A percentile compares a stretch with the other conserved stretches of the same genome.
Evolutionary conservation across 768 basidiomycete genomes (phyloP).

Genomic region (Mycena rosella): DNA sequence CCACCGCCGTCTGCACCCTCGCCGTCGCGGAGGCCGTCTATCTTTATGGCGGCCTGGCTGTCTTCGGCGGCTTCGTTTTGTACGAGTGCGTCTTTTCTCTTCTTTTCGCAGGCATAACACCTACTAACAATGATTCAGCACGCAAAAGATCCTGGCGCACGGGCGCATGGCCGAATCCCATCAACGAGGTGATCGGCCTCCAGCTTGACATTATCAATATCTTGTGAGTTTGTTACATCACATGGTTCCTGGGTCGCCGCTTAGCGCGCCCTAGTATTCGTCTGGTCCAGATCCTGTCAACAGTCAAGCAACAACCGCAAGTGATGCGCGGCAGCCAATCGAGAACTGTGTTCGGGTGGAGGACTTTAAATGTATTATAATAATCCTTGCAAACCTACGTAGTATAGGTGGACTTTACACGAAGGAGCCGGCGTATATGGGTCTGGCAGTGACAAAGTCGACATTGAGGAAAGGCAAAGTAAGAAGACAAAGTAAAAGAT

Average conservation of each 20-base stretch:
- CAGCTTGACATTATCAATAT: conserved; percentile 94
- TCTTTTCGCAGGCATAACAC: neutral
- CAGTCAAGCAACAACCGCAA: no score
- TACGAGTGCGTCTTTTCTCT: conserved; percentile 72
- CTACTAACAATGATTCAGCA: conserved; percentile 56
- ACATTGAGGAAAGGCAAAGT: no score
- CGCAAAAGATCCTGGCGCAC: conserved; percentile 86
- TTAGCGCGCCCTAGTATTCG: conserved; percentile 67
- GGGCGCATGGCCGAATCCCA: conserved; percentile 84
- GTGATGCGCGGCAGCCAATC: no score
- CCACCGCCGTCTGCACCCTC: conserved; percentile 78
- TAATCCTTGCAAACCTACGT: no score
- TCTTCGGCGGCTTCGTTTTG: conserved; percentile 89
- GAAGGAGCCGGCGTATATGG: no score
- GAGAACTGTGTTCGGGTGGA: no score
- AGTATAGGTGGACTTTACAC: no score
- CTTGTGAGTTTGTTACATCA: conserved; percentile 63
- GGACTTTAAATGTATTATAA: no score
- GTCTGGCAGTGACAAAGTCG: no score
- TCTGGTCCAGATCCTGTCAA: conserved; percentile 86
- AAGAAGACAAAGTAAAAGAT: no score
- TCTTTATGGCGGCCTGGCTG: conserved; percentile 89
- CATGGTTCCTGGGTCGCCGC: neutral
- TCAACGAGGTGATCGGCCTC: conserved; percentile 82
- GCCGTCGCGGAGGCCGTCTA: conserved; percentile 83